Conservation (phyloP, 371 early-diverging fungal species). For the Mucor velutinosus region DNA sequence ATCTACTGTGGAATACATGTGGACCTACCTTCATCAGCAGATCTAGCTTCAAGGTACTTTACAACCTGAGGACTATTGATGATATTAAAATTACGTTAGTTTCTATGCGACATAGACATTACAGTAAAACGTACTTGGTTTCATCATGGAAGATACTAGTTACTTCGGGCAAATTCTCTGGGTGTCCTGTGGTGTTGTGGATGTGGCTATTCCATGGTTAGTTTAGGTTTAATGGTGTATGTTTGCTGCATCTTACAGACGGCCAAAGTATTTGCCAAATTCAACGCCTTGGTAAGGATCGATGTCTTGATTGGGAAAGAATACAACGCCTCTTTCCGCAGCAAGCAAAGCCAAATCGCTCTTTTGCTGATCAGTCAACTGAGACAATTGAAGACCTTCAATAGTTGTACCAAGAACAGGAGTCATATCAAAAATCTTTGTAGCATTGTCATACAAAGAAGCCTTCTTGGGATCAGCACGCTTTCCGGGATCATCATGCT, state of each 20-base stretch:
- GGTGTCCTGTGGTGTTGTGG: conserved; percentile 13
- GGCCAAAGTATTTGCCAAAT: conserved; percentile 52
- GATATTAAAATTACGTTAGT: neutral
- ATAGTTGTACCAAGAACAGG: conserved; percentile 63
- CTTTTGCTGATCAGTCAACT: conserved; percentile 56
- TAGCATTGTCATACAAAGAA: conserved; percentile 50
- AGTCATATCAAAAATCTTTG: conserved; percentile 54
- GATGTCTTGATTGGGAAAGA: conserved; percentile 62
- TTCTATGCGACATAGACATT: neutral
- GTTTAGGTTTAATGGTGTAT: too few relatives aligned
- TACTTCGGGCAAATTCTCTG: conserved; percentile 18
- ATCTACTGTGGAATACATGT: neutral
- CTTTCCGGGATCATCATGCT: conserved; percentile 33
- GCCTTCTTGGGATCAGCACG: conserved; percentile 56
- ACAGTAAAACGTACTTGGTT: neutral
- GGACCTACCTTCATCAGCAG: neutral
- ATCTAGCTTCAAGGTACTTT: neutral
- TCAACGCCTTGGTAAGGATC: conserved; percentile 51
- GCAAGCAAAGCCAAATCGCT: conserved; percentile 60
- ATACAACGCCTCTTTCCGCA: conserved; percentile 65
- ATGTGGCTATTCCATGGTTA: conserved; percentile 11
- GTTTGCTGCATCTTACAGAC: conserved; percentile 11
- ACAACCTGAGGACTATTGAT: neutral
- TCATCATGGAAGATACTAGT: conserved; percentile 15
- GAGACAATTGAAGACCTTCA: conserved; percentile 47